Percentiles rank a stretch among this genome's conserved stretches.
These are phyloP conservation scores for Stenogyne calaminthoides DNA, from an alignment of 305 asterid genomes.

Conservation along the genomic window DNA sequence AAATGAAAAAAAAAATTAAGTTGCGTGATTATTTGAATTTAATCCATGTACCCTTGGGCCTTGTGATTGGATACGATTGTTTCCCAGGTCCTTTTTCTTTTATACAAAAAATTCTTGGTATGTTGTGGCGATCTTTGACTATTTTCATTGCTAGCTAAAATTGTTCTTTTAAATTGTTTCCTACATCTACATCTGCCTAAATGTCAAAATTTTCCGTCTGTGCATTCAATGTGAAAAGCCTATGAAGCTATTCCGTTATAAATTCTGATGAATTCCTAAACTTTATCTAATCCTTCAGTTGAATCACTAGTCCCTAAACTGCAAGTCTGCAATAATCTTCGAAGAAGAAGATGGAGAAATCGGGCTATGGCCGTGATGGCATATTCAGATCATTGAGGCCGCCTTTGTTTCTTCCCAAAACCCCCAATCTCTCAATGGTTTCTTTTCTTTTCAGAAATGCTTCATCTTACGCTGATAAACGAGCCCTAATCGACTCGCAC, in stretches of 20 bases:
- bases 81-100: no score
- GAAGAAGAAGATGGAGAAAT: constrained; percentile 70
- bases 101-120: no score
- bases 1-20: no score
- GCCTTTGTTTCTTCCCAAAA: constrained; percentile 52
- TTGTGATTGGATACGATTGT: no score
- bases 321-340: background rate
- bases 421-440: constrained; percentile 56
- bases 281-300: background rate
- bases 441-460: constrained; percentile 75
- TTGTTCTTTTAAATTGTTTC: no score
- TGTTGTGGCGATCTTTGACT: no score
- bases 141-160: no score
- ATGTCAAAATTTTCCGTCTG: no score
- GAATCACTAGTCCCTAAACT: background rate
- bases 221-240: no score
- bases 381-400: constrained; percentile 75
- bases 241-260: background rate
- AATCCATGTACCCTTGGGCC: no score
- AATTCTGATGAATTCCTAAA: background rate
- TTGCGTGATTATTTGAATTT: no score
- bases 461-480: constrained; percentile 61
- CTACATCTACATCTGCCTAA: no score
- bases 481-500: constrained; percentile 67
- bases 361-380: constrained; percentile 94